These are phyloP conservation scores for Quercus phellos DNA, from an alignment of 331 rosid genomes.

Conservation along the genomic window DNA sequence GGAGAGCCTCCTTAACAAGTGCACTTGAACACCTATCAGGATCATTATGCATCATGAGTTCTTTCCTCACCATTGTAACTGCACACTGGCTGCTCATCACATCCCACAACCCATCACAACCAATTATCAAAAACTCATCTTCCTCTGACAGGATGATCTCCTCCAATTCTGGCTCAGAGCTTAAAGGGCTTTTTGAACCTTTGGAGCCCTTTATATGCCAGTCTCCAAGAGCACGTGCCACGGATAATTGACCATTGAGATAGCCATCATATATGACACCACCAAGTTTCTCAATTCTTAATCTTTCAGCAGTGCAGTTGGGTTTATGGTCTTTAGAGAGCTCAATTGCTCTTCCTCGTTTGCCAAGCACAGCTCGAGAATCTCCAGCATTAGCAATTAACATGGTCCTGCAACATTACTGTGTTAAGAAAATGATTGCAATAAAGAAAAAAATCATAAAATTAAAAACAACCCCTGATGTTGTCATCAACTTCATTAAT, in stretches of 20 bases:
- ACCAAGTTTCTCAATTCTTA: constrained; percentile 55
- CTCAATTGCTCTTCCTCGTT: constrained; percentile 47
- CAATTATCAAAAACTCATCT: constrained; percentile 49
- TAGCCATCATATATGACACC: constrained; percentile 55
- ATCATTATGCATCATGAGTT: constrained; percentile 44
- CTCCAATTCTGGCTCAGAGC: constrained; percentile 45
- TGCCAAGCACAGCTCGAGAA: constrained; percentile 51
- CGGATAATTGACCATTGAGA: constrained; percentile 50
- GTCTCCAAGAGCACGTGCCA: constrained; percentile 51
- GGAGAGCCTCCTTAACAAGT: constrained; percentile 48
- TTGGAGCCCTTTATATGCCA: constrained; percentile 55
- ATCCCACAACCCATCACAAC: constrained; percentile 59
- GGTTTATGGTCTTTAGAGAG: constrained; percentile 57
- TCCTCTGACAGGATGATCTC: constrained; percentile 40
- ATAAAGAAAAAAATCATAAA: background rate
- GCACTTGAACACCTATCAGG: constrained; percentile 33
- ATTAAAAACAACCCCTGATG: background rate
- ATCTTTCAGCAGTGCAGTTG: constrained; percentile 45
- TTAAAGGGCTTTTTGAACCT: constrained; percentile 46
- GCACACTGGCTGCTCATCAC: constrained; percentile 64
- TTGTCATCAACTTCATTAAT: background rate
- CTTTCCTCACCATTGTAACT: constrained; percentile 52
- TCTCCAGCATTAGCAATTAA: constrained; percentile 49
- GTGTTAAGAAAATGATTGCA: background rate
- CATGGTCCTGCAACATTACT: constrained; percentile 28